Base-by-base conservation (phyloP, 2,329 filamentous ascomycete species). In the Arthroderma uncinatum region DNA sequence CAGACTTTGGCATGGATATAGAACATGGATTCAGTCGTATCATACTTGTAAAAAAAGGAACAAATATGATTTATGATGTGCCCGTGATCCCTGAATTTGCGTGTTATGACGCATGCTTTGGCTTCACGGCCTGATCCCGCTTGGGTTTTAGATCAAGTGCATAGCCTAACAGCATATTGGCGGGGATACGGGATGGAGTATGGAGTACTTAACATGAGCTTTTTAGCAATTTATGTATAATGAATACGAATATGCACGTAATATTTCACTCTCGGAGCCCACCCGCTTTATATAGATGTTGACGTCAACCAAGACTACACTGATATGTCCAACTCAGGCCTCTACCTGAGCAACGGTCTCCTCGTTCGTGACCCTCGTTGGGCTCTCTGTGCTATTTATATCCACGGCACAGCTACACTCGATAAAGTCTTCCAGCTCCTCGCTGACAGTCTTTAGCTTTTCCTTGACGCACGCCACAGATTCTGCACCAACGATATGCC, bases 401-500 rank as follows among this genome's bases (percentile, higher is more conserved):
- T 95, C 91, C 14, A 93, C 90, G 0, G 88, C 85, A 62, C 86
- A 79, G 66, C 90, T 96, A 25, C 90, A 86, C 65, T 95, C 89
- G 28, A 95, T 86, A 71, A 97, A 97, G 64, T 97, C 93, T 70
- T 97, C 93, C 57, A 97, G 75, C 74, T 97, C 93, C 70, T 97
- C 91, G 61, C 89, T 95, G 2, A 96, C 89, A 1, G 90, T 96
- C 75, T 94, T 95, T 57, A 98, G 76, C 74, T 97, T 97, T 73
- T 97, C 93, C 70, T 92, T 94, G 39, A 97, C 92, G 40, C 87
- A 87, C 4, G 83, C 79, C 10, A 92, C 86, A 0, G 89, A 92
- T 70, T 97, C 93, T 56, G 86, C 83, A 0, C 93, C 92, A 1
- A 97, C 91, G 65, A 97, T 96, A 69, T 97, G 92, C 33, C 93